These are phyloP conservation scores for Fistulinella staudtii DNA, from an alignment of 1,284 basidiomycete species.

Conservation along the genomic window DNA sequence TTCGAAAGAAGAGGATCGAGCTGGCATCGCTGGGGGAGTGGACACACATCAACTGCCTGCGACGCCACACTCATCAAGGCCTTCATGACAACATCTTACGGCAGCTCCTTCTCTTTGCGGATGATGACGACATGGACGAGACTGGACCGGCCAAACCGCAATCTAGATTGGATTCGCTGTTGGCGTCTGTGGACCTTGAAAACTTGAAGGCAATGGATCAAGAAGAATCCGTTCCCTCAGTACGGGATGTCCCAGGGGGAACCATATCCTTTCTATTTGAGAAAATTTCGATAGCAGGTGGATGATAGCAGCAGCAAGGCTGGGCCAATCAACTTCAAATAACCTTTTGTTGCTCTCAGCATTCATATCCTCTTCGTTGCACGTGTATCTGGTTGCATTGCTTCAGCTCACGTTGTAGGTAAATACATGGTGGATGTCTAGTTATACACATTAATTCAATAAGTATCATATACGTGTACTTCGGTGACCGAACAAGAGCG, in stretches of 20 bases:
- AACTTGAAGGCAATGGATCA: slow-evolving; percentile 39
- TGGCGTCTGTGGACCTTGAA: slow-evolving; percentile 44
- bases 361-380: too few relatives aligned
- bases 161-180: slow-evolving; percentile 35
- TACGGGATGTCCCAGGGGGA: slow-evolving; percentile 56
- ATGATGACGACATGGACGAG: slow-evolving; percentile 11
- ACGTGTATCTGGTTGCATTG: background rate
- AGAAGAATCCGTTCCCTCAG: slow-evolving; percentile 22
- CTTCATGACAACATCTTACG: slow-evolving; percentile 64
- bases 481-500: slow-evolving; percentile 12
- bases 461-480: slow-evolving; percentile 6
- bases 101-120: slow-evolving; percentile 38
- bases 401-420: slow-evolving; percentile 2
- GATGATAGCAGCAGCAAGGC: background rate
- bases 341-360: too few relatives aligned
- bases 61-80: slow-evolving; percentile 39
- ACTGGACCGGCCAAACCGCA: slow-evolving; percentile 13
- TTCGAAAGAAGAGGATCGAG: slow-evolving; percentile 69
- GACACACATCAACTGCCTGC: slow-evolving; percentile 80
- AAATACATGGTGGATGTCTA: slow-evolving; percentile 9
- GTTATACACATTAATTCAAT: slow-evolving; percentile 6
- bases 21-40: slow-evolving; percentile 84
- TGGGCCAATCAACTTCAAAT: slow-evolving; percentile 8
- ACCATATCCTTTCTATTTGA: slow-evolving; percentile 72
- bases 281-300: slow-evolving; percentile 37